Base-by-base conservation (phyloP, 306 rosid genomes). In the Pterocarpus macrocarpus region DNA sequence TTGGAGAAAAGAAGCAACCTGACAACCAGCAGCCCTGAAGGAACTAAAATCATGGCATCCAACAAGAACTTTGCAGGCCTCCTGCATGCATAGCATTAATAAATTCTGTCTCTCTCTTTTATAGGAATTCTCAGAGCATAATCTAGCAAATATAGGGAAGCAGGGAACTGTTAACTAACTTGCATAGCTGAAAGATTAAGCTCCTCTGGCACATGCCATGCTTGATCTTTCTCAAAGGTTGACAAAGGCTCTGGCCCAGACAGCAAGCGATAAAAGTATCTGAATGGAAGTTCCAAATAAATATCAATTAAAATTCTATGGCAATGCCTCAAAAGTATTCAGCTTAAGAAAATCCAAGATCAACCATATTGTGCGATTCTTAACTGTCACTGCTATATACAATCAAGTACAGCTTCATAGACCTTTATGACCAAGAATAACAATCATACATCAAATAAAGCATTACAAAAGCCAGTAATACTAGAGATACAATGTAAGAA, bases 21-120 rank as follows among this genome's bases (percentile, higher is more conserved):
- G 99, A 86, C 99, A 92, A 84, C 97, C 98, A 59, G 97, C 83
- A 61, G 97, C 94, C 82, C 99, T 85, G 80, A 95, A 95, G 86
- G 99, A 93, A 82, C 98, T 95, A 86, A 93, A 95, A 87, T 95
- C 98, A 88, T 93, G 99, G 86, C 61, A 83, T 68, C 97, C 99
- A 70, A 88, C 94, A 65, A 93, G 97, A 83, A 93, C 88, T 67
- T 81, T 86, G 90, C 98, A 92, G 53, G 99, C 99, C 71, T 88
- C 98, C 97, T 95, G 87, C 88, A 85, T 30, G 43, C 67, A 73
- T 59, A 75, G 69, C 41, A 81, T 70, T 47, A 73, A 77, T 57
- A 56, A 52, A 34, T 35, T 7, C 64, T 39, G 28, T 15, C 45
- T 43, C 10, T 47, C 75, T 62, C 79, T 52, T 30, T 41, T 34